Base-by-base conservation (phyloP, 2,329 filamentous ascomycete genomes). In the Epichloe glyceriae region DNA sequence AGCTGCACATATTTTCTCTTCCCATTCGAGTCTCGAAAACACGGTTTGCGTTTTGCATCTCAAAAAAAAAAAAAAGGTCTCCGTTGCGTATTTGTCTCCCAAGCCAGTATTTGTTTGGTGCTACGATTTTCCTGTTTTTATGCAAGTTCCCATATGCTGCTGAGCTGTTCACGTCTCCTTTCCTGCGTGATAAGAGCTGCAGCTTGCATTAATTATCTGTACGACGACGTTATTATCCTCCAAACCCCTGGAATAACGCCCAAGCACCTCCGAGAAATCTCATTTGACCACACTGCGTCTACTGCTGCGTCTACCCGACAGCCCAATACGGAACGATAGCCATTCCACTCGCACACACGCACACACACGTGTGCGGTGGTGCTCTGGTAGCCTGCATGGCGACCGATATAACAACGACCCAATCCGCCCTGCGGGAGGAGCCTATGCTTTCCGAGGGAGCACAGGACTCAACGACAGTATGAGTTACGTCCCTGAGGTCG, bases 401-500 rank as follows among this genome's bases (percentile, higher is more conserved):
- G 55, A 53, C 57, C 61, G 58, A 63, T 63, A 64, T 57, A 64
- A 54, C 58, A 58, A 55, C 55, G 57, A 57, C 58, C 58, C 64
- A 57, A 52, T 56, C 56, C 62, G 56, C 58, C 56, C 55, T 55
- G 52, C 49, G 40, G 20, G 54, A 52, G 47, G 55, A 55, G 51
- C 54, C 52, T 53, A 33, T 49, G 49, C 54, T 57, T 54, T 55
- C 55, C 54, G 57, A 54, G 48, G 57, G 54, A 53, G 55, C 58
- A 49, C 60, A 59, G 56, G 60, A 52, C 41, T 42, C 61, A 60
- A 51, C 59, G 54, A 59, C 67, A 71, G 70, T 72, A 73, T 72
- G 70, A 71, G 59, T 61, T 61, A 60, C 57, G 58, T 59, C 58
- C 62, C 60, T 53, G 61, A 58, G 49, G 60, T 69, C 54, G 64